Evolutionary conservation across 2,329 filamentous ascomycete genomes (phyloP).

Genomic region (Aspergillus sergii): DNA sequence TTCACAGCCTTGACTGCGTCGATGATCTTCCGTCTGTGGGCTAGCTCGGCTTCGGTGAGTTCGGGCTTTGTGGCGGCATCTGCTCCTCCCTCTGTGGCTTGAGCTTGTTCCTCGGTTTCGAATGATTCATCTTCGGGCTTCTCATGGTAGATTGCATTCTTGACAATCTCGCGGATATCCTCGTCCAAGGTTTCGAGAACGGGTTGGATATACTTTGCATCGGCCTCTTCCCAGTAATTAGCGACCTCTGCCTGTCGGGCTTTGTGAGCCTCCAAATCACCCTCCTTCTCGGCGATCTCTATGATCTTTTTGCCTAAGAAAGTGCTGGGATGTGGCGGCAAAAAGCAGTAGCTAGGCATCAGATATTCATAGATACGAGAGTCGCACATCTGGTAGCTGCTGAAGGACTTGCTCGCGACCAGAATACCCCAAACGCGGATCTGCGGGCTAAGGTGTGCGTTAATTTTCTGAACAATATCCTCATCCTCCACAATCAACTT

Average conservation of each 20-base stretch:
- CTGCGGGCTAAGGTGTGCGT: conserved; percentile 78
- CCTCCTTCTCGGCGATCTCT: conserved; percentile 74
- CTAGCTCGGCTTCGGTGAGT: conserved; percentile 22
- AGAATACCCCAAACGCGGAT: conserved; percentile 95
- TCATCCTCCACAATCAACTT: conserved; percentile 95
- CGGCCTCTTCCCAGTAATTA: conserved; percentile 79
- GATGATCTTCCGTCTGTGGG: conserved; percentile 56
- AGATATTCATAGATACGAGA: conserved; percentile 97
- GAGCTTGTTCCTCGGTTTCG: conserved; percentile 9
- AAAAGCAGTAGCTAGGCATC: conserved; percentile 87
- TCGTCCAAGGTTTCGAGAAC: conserved; percentile 53
- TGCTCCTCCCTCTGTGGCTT: conserved; percentile 10
- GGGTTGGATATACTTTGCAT: conserved; percentile 77
- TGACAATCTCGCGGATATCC: conserved; percentile 42
- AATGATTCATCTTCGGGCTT: conserved; percentile 29
- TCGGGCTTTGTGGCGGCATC: conserved; percentile 12
- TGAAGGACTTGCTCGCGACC: conserved; percentile 86
- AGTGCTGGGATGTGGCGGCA: conserved; percentile 88
- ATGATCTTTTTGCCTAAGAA: conserved; percentile 81
- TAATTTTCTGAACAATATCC: conserved; percentile 88
- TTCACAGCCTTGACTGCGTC: conserved; percentile 74
- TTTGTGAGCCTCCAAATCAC: conserved; percentile 69
- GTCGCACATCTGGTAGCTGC: conserved; percentile 92
- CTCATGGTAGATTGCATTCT: conserved; percentile 44
- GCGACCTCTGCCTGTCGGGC: conserved; percentile 75